Evolutionary conservation across 208 protist genomes (phyloP), one percentile per base, ranked within the genome.

Genomic region (Strigomonas oncopelti): DNA sequence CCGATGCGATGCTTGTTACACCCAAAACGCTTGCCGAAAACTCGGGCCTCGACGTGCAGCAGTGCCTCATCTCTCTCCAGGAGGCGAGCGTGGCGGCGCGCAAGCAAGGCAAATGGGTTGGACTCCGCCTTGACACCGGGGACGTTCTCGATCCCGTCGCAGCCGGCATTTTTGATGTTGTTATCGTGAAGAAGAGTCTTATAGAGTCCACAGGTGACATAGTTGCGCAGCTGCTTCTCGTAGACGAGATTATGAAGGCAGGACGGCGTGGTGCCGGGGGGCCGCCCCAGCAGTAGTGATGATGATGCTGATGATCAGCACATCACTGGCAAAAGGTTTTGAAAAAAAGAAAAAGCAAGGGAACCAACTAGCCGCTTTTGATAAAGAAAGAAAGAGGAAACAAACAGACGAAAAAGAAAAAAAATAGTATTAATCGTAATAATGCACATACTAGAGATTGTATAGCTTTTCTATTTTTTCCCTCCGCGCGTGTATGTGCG

Each of bases 241-340:
- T 99, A 7, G 99, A 99, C 77, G 99, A 99, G 86, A 98, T 99
- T 73, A 98, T 99, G 75, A 98, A 97, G 72, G 98, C 98, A 63
- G 98, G 98, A 27, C 85, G 90, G 32, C 89, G 92, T 61, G 92
- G 92, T 29, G 86, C 83, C 22, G 87, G 87, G 58, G 87, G 84
- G 20, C 34, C 34, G 4, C 34, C 34, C 34, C 34, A 42, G 34
- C 34, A 42, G 60, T 65, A 71, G 20, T 16, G 3, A 31, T 18
- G 31, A n/a, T 11, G 22, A 16, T 32, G 20, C n/a, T n/a, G n/a
- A n/a, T n/a, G n/a, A n/a, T n/a, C n/a, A n/a, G n/a, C n/a, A n/a
- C n/a, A n/a, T n/a, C n/a, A n/a, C n/a, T n/a, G n/a, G n/a, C n/a
- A n/a, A 42, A 11, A 14, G 34, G 11, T 42, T 42, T 11, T 11